Evolutionary conservation across 768 basidiomycete genomes (phyloP).

Genomic region (Boletus speciosus): DNA sequence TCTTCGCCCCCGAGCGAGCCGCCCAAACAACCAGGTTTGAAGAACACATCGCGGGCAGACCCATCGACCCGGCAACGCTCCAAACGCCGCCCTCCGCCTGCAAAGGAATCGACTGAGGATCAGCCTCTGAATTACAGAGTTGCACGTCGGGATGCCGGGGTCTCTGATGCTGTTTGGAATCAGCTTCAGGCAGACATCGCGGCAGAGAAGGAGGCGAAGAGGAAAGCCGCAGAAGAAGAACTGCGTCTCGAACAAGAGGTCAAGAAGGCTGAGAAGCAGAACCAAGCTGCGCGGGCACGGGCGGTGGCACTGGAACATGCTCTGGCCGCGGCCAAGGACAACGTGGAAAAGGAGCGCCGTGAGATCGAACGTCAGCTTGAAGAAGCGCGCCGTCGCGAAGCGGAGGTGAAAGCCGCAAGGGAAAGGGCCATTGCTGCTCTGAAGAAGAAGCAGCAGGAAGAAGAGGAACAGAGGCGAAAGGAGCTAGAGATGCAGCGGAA

Average conservation of each 20-base stretch:
- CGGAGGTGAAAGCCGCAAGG: slow-evolving; percentile 22
- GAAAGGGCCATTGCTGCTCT: slow-evolving; percentile 26
- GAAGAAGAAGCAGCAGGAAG: slow-evolving; percentile 36
- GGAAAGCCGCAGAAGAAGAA: slow-evolving; percentile 19
- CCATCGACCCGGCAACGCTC: neutral
- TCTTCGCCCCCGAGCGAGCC: neutral
- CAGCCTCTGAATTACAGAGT: slow-evolving; percentile 6
- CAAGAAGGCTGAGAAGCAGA: slow-evolving; percentile 8
- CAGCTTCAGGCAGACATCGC: slow-evolving; percentile 43
- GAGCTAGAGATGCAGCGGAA: slow-evolving; percentile 39
- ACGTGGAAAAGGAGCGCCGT: slow-evolving; percentile 14
- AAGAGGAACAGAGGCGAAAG: slow-evolving; percentile 31
- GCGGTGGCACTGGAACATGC: slow-evolving; percentile 15
- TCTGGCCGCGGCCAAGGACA: slow-evolving; percentile 17
- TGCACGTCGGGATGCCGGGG: slow-evolving; percentile 46
- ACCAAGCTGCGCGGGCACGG: slow-evolving; percentile 10
- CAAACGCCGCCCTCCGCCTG: neutral
- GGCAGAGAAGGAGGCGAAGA: slow-evolving; percentile 20
- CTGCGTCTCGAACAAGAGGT: slow-evolving; percentile 18
- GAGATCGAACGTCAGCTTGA: slow-evolving; percentile 29
- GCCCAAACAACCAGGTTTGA: slow-evolving; percentile 5
- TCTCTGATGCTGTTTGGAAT: slow-evolving; percentile 51
- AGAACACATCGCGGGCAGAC: neutral
- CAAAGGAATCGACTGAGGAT: neutral
- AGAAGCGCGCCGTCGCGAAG: slow-evolving; percentile 29